These are phyloP conservation scores for Gardenia jasminoides DNA, from an alignment of 257 asterid species.

Conservation along the genomic window DNA sequence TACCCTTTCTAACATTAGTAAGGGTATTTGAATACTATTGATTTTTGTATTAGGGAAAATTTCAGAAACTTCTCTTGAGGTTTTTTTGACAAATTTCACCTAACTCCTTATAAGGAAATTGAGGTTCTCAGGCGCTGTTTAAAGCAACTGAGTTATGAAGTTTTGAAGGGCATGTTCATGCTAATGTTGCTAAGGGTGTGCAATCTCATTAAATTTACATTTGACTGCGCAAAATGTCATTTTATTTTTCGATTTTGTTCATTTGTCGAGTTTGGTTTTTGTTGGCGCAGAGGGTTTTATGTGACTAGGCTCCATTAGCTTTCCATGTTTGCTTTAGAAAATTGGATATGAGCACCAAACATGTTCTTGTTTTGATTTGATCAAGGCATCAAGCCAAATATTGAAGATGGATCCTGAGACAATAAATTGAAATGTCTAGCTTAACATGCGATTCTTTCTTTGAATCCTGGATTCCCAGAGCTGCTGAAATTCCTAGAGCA, in stretches of 20 bases:
- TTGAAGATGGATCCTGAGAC: not conserved
- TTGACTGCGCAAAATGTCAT: not conserved
- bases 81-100: too few relatives aligned
- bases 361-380: not conserved
- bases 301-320: not conserved
- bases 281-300: not conserved
- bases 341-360: not conserved
- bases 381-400: not conserved
- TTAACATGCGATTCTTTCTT: constrained; percentile 13
- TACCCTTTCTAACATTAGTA: too few relatives aligned
- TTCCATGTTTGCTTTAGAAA: not conserved
- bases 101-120: constrained; percentile 6
- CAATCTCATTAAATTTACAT: not conserved
- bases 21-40: too few relatives aligned
- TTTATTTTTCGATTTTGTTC: not conserved
- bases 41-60: too few relatives aligned
- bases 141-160: not conserved
- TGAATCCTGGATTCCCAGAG: constrained; percentile 43
- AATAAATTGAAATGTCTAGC: constrained; percentile 8
- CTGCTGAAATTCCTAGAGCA: constrained; percentile 77
- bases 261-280: not conserved
- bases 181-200: not conserved
- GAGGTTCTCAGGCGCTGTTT: constrained; percentile 6
- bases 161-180: constrained; percentile 3
- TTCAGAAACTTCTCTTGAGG: too few relatives aligned